Evolutionary conservation across 768 basidiomycete species (phyloP), one percentile per base, ranked within the genome.

Genomic region (Lactifluus piperatus): DNA sequence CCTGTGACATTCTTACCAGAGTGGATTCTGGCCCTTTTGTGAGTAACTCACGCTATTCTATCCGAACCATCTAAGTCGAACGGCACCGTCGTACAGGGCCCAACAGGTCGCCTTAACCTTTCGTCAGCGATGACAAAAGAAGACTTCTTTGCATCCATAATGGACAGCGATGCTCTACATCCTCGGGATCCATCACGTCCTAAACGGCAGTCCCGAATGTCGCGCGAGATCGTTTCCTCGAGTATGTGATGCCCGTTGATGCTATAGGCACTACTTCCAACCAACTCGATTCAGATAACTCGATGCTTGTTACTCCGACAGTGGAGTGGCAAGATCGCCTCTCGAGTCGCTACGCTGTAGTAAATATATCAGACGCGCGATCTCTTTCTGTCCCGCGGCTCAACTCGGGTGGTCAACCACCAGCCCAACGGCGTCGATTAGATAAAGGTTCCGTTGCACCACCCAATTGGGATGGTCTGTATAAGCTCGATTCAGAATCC

Each of bases 1-100:
- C 92, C 2, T 75, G 82, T 32, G 87, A 90, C 60, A 88, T 94
- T 54, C 72, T 91, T 30, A 78, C 76, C 56, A 77, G 88, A 67
- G 90, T 93, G 41, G 86, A 91, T 65, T 76, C 79, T 39, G 88
- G 88, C 11, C 88, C 89, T 62, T 92, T 91, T 70, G 90, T 88
- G 55, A 54, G 84, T 70, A 32, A 61, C 36, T 20, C 20, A 9
- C 24, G 2, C 20, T 27, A 30, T 24, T 18, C 49, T 7, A 41
- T 24, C 41, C 48, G 32, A 46, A 54, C 24, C 13, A 29, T 60
- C 60, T 32, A 58, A 24, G 32, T 22, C 8, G 20, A 58, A 54
- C 57, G 49, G 46, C 41, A 44, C 52, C 49, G 37, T 41, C 24
- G 22, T 24, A 18, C 62, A 89, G 86, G 86, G 86, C 50, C 83